Evolutionary conservation across 768 basidiomycete genomes (phyloP), one percentile per base, ranked within the genome.

Genomic region (Lactarius psammicola): DNA sequence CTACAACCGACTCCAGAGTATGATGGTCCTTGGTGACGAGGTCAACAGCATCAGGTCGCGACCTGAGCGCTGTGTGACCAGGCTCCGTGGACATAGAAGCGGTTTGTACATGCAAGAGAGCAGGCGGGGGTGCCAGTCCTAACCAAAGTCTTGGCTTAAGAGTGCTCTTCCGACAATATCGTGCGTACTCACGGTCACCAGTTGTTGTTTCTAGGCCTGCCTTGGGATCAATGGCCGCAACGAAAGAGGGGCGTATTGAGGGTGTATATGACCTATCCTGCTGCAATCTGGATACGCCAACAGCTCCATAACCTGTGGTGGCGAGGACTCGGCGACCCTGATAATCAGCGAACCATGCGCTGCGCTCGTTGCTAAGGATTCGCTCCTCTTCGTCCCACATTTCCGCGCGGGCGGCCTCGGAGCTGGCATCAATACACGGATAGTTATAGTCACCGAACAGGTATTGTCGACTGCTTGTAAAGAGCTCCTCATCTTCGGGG

Each of bases 401-500:
- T 55, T 78, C 74, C 36, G 77, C 76, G 66, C 85, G 78, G 23
- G 89, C 91, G 20, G 75, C 71, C 76, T 95, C 92, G 30, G 88
- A 85, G 76, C 90, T 94, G 56, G 92, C 89, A 71, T 96, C 95
- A 66, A 95, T 87, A 62, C 85, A 86, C 0, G 94, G 95, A 73
- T 95, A 96, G 72, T 91, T 85, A 74, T 94, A 94, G 76, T 95
- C 91, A 5, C 94, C 94, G 70, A 94, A 98, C 30, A 95, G 80
- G 66, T 93, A 90, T 69, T 84, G 81, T 74, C 85, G 84, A 74
- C 92, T 88, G 44, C 94, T 83, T 33, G 78, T 81, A 72, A 89
- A 98, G 59, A 96, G 76, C 68, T 80, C 80, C 70, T 97, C 95
- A 71, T 92, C 90, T 28, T 75, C 84, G 2, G 85, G 84, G 65